Base-by-base conservation (phyloP, 2,329 filamentous ascomycete genomes). In the Periconia sp. region DNA sequence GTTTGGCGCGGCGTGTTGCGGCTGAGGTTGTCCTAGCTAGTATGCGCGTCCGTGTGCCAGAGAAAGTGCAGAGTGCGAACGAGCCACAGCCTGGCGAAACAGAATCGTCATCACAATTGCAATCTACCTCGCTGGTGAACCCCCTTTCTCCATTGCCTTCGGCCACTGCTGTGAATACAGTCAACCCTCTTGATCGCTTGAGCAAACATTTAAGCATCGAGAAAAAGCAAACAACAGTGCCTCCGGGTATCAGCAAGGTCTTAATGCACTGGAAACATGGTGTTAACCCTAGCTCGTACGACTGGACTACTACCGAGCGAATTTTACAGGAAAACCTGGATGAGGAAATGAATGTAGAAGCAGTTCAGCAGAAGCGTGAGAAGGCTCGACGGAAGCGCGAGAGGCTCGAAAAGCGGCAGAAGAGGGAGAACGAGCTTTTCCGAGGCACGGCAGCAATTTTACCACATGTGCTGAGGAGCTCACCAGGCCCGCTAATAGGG, bases 211-310 rank as follows among this genome's bases (percentile, higher is more conserved):
- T 73, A 2, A 54, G 52, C 1, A 67, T 73, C 33, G 52, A 50
- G 5, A 66, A 65, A 28, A 51, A 53, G 2, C 25, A 34, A 46
- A 18, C 44, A 42, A 28, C 54, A 1, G 50, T 73, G 1, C 57
- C 68, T 1, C 59, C 63, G 11, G 61, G 55, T 12, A 56, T 75
- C 4, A 56, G 51, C 16, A 63, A 66, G 28, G 48, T 76, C 12
- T 61, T 77, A 5, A 53, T 62, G 22, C 74, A 77, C 41, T 78
- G 74, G 75, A 48, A 59, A 7, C 26, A 59, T 2, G 72, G 69
- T 17, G 44, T 52, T 4, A 67, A 75, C 36, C 72, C 71, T 1
- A 48, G 37, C 3, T 48, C 46, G 4, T 78, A 77, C 48, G 65
- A 74, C 36, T 77, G 70, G 70, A 55, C 65, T 16, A 49, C 64